phyloP scores from a whole-genome alignment of 2,329 filamentous ascomycete species.

The Fusarium hostae region DNA sequence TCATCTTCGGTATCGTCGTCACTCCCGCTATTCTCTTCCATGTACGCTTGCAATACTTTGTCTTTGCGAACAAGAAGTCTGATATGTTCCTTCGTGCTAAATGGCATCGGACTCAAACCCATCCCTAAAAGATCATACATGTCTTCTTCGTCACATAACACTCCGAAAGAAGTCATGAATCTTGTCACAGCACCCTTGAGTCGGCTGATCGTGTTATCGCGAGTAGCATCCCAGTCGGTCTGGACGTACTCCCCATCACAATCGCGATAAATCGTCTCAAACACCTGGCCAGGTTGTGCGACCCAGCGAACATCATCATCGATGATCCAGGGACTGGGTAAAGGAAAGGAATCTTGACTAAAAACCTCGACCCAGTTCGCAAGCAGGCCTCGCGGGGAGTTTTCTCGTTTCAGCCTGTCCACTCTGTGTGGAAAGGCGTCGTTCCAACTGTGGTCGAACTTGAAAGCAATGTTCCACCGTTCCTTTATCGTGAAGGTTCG shows the following conservation, averaged over 20 bases:
- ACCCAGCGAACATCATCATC: neutral
- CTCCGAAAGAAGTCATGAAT: too few relatives aligned
- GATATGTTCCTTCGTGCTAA: too few relatives aligned
- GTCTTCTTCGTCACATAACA: too few relatives aligned
- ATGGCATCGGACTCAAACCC: too few relatives aligned
- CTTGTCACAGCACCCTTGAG: neutral
- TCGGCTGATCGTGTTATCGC: neutral
- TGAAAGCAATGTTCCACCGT: neutral
- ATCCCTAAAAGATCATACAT: too few relatives aligned
- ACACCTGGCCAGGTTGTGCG: accelerated
- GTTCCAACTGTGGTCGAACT: neutral
- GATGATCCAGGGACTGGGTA: neutral
- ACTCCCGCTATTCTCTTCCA: neutral
- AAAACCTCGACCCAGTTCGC: neutral
- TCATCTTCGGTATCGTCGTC: neutral
- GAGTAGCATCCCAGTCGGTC: neutral
- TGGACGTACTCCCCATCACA: neutral
- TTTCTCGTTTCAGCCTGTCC: accelerated
- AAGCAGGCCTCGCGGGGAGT: neutral
- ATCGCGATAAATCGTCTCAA: accelerated
- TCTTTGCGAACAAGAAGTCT: neutral
- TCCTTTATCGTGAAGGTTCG: too few relatives aligned
- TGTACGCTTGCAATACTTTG: neutral
- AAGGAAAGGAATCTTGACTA: accelerated
- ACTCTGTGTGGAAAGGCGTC: accelerated